Percentiles rank a stretch among this genome's conserved stretches.
These are phyloP conservation scores for Fusarium brevicatenulatum DNA, from an alignment of 2,329 filamentous ascomycete species.

Conservation along the genomic window DNA sequence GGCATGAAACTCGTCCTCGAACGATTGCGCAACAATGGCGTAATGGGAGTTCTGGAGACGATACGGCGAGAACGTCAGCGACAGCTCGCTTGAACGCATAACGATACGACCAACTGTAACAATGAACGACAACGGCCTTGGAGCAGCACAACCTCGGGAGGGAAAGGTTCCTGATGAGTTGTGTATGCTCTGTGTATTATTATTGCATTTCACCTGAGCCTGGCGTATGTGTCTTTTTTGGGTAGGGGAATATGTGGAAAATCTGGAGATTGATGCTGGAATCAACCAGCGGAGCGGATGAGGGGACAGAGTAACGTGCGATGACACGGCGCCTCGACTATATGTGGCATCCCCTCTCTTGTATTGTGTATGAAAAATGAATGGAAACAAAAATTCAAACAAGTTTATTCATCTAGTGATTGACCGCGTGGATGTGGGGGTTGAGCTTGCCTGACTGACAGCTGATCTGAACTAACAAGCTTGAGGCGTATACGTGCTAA, in stretches of 20 bases:
- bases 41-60: conserved; percentile 68
- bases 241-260: conserved; percentile 27
- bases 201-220: conserved; percentile 47
- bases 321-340: conserved; percentile 43
- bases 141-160: conserved; percentile 29
- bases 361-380: conserved; percentile 44
- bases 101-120: conserved; percentile 38
- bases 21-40: conserved; percentile 68
- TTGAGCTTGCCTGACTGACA: not conserved
- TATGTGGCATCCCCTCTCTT: conserved; percentile 55
- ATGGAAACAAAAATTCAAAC: conserved; percentile 33
- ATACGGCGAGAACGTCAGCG: conserved; percentile 58
- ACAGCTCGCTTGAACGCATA: conserved; percentile 41
- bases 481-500: not conserved
- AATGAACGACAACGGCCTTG: conserved; percentile 39
- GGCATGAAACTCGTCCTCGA: conserved; percentile 86
- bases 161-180: conserved; percentile 14
- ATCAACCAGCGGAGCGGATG: conserved; percentile 8
- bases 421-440: not conserved
- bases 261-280: conserved; percentile 20
- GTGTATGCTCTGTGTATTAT: conserved; percentile 48
- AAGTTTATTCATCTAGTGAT: not conserved
- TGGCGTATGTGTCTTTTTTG: conserved; percentile 49
- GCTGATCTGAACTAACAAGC: not conserved
- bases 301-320: conserved; percentile 36